Conservation (phyloP, 2,329 filamentous ascomycete species). For the Hypoxylon sp. region DNA sequence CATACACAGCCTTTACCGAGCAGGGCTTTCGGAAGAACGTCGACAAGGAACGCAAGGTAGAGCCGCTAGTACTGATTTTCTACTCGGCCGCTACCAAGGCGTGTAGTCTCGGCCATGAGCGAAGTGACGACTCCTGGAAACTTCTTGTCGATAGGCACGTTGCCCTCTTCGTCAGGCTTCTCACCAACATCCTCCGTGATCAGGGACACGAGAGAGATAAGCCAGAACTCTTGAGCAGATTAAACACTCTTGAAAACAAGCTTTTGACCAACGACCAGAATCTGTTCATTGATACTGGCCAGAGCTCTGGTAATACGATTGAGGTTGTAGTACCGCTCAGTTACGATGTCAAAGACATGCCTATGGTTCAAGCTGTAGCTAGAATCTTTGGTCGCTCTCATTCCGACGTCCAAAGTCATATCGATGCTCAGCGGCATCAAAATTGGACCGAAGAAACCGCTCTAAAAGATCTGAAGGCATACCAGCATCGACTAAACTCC, state of each 20-base stretch:
- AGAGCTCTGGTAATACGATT: slow-evolving; percentile 73
- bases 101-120: slow-evolving; percentile 76
- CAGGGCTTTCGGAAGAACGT: slow-evolving; percentile 88
- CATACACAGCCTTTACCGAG: slow-evolving; percentile 93
- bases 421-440: slow-evolving; percentile 78
- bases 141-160: slow-evolving; percentile 93
- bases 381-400: slow-evolving; percentile 86
- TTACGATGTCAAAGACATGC: slow-evolving; percentile 97
- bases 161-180: slow-evolving; percentile 90
- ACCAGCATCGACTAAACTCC: slow-evolving; percentile 88
- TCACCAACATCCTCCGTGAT: slow-evolving; percentile 82
- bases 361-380: slow-evolving; percentile 87
- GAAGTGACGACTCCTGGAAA: slow-evolving; percentile 90
- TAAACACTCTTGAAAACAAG: slow-evolving; percentile 90
- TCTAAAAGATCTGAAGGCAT: slow-evolving; percentile 89
- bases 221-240: slow-evolving; percentile 82
- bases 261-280: slow-evolving; percentile 94
- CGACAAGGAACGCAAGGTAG: slow-evolving; percentile 92
- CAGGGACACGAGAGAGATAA: slow-evolving; percentile 88
- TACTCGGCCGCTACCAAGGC: slow-evolving; percentile 95
- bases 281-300: slow-evolving; percentile 73
- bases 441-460: slow-evolving; percentile 94
- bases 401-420: slow-evolving; percentile 85
- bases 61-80: slow-evolving; percentile 95
- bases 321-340: slow-evolving; percentile 87